Conservation (phyloP, 306 rosid species). For the Sophora flavescens region DNA sequence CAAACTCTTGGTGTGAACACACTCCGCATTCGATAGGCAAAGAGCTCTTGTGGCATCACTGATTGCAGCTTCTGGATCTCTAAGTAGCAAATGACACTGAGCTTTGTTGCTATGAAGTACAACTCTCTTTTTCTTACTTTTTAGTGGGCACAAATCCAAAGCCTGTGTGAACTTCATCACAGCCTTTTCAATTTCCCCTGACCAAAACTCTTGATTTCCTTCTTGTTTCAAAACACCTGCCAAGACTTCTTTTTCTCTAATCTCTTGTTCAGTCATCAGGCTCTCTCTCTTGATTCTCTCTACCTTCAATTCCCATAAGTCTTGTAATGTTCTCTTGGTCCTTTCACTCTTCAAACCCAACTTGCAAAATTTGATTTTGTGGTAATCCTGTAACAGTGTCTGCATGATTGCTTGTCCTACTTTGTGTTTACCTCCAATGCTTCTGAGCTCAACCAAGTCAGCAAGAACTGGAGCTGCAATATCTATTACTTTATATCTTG, state of each 20-base stretch:
- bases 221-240: constrained; percentile 51
- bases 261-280: constrained; percentile 56
- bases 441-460: constrained; percentile 66
- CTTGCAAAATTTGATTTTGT: constrained; percentile 67
- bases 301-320: constrained; percentile 75
- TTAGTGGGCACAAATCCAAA: constrained; percentile 55
- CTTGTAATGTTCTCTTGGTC: constrained; percentile 56
- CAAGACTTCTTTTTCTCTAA: constrained; percentile 53
- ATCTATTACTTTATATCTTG: constrained; percentile 56
- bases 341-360: constrained; percentile 50
- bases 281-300: constrained; percentile 68
- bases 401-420: constrained; percentile 64
- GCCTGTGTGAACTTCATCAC: constrained; percentile 65
- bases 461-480: constrained; percentile 52
- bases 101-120: constrained; percentile 79
- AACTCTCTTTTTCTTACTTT: constrained; percentile 57
- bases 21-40: constrained; percentile 56
- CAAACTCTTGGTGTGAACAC: constrained; percentile 65
- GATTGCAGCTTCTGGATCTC: constrained; percentile 61
- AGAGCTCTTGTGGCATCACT: constrained; percentile 75
- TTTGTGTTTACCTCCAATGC: constrained; percentile 42
- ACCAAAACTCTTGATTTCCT: constrained; percentile 59
- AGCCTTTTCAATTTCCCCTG: constrained; percentile 62
- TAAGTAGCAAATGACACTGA: constrained; percentile 66
- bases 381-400: constrained; percentile 65